Percentiles rank a stretch among this genome's conserved stretches.
Conservation (phyloP, 495 filamentous ascomycete species). For the Penicillium flavigenum region DNA sequence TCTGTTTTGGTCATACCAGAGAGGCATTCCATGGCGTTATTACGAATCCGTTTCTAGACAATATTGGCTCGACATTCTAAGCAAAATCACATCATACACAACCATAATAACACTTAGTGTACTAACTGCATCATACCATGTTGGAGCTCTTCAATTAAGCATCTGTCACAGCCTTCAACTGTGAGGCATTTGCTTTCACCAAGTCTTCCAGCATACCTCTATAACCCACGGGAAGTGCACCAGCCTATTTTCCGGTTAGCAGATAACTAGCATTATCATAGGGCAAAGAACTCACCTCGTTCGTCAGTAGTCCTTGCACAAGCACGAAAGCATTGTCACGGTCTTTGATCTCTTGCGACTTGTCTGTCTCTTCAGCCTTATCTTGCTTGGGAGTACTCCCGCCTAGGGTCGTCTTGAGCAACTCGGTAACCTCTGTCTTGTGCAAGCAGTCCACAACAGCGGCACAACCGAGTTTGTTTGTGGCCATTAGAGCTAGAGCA, state of each 20-base stretch:
- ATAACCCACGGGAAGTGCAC: conserved; percentile 28
- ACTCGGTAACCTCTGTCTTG: conserved; percentile 43
- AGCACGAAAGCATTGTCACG: conserved; percentile 66
- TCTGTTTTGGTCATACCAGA: not conserved
- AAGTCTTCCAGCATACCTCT: conserved; percentile 31
- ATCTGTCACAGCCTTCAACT: conserved; percentile 14
- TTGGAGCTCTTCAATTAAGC: not conserved
- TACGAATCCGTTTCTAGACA: not conserved
- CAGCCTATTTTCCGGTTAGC: conserved; percentile 29
- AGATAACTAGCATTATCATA: not conserved
- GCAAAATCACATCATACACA: not conserved
- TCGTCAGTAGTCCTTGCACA: conserved; percentile 56
- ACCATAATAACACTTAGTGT: not conserved
- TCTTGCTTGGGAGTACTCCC: conserved; percentile 22
- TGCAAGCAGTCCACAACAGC: conserved; percentile 52
- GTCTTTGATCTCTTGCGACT: conserved; percentile 45
- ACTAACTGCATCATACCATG: not conserved
- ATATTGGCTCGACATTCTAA: not conserved
- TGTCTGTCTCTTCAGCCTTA: conserved; percentile 19
- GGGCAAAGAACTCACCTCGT: conserved; percentile 40
- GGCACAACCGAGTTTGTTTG: conserved; percentile 46
- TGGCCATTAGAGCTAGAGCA: conserved; percentile 69
- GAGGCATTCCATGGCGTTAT: not conserved
- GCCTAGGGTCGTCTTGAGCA: conserved; percentile 54
- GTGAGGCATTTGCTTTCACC: conserved; percentile 27